These are phyloP conservation scores for Talaromyces sp. DNA, from an alignment of 2,329 filamentous ascomycete genomes.

Conservation along the genomic window DNA sequence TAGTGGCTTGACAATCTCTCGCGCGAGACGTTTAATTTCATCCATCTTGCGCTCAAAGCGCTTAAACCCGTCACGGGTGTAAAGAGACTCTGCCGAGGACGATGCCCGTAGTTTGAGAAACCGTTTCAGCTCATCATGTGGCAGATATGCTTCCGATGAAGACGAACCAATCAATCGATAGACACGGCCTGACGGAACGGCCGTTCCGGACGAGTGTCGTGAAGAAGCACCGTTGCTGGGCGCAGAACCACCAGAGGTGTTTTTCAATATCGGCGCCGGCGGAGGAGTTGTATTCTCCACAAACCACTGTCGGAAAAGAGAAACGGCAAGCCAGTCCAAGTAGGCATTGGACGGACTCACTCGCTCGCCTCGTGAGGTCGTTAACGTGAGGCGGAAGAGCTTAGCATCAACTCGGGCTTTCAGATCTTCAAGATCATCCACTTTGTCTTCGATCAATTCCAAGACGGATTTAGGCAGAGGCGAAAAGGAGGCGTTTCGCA, in stretches of 20 bases:
- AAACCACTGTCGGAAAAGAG: constrained; percentile 86
- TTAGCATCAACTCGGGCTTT: constrained; percentile 74
- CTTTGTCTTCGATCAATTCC: constrained; percentile 90
- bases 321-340: constrained; percentile 83
- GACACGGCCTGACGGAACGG: constrained; percentile 55
- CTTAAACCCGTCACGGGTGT: constrained; percentile 78
- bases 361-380: constrained; percentile 73
- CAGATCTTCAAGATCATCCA: constrained; percentile 81
- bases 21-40: constrained; percentile 78
- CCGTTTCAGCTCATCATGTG: constrained; percentile 81
- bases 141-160: constrained; percentile 60
- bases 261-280: constrained; percentile 47
- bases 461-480: constrained; percentile 70
- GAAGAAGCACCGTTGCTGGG: constrained; percentile 6
- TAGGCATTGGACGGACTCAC: constrained; percentile 75
- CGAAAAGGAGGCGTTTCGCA: constrained; percentile 52
- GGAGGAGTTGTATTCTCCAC: constrained; percentile 81
- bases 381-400: constrained; percentile 75
- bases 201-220: constrained; percentile 13
- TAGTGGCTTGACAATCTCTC: constrained; percentile 75
- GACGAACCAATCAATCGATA: constrained; percentile 71
- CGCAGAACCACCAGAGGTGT: constrained; percentile 15
- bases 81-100: constrained; percentile 54
- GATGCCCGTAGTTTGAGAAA: constrained; percentile 75
- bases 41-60: constrained; percentile 83